Base-by-base conservation (phyloP, 345 rosid genomes). In the Moringa oleifera region DNA sequence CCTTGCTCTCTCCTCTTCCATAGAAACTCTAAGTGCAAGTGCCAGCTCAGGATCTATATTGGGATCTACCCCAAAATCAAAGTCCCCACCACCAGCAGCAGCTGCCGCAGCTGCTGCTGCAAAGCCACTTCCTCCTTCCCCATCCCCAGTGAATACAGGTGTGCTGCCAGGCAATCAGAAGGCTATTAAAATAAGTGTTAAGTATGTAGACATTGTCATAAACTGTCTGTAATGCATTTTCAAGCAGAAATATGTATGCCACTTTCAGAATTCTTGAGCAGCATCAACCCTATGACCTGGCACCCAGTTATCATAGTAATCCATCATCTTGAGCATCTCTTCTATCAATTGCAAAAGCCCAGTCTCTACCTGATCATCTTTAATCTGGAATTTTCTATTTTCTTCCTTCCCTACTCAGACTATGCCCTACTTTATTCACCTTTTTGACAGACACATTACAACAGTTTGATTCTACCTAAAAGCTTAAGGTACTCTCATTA, bases 1-100 rank as follows among this genome's bases (percentile, higher is more conserved):
- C 73, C 90, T 85, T 67, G 96, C 92, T 75, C 96, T 88, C 79
- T 88, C 96, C 75, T 85, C 96, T 79, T 85, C 88, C 88, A 88
- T 82, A 21, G 92, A 88, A 58, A 83, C 86, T 67, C 96, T 85
- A 58, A 88, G 85, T 24, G 90, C 96, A 23, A 83, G 90, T 56
- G 92, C 92, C 64, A 88, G 77, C 76, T 88, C 90, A 59, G 96
- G 96, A 79, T 88, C 96, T 20, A 85, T 41, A 58, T 85, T 85
- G 62, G 91, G 91, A 79, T 88, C 96, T 11, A 88, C 83, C 25
- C 88, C 96, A 79, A 85, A 85, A 67, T 88, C 95, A 62, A 69
- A 87, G 62, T 74, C 73, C 65, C 71, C 79, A 60, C 84, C 85
- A 13, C 74, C 91, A 12, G 85, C 88, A 22, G 86, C 85, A 10